Percentiles rank a stretch among this genome's conserved stretches.
Conservation (phyloP, 1,284 basidiomycete species). For the Phellopilus nigrolimitatus region DNA sequence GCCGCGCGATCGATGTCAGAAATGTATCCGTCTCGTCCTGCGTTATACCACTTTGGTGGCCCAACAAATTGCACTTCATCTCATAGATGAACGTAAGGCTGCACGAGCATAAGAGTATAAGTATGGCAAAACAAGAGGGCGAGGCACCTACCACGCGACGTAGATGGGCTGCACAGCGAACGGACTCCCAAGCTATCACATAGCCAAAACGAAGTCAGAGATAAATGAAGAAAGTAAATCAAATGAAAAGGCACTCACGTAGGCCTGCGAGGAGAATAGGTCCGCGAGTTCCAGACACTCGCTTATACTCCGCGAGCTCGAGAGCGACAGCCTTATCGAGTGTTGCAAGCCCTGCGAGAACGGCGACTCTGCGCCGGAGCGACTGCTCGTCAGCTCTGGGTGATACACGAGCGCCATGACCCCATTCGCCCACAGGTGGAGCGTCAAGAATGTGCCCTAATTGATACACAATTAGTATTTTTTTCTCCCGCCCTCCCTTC, state of each 20-base stretch:
- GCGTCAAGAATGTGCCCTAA: constrained; percentile 24
- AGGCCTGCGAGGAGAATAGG: constrained; percentile 28
- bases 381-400: constrained; percentile 34
- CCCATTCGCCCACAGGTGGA: constrained; percentile 33
- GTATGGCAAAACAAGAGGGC: neutral
- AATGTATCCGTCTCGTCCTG: constrained; percentile 25
- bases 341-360: constrained; percentile 33
- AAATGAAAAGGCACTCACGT: constrained; percentile 25
- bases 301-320: constrained; percentile 34
- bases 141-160: constrained; percentile 27
- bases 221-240: neutral
- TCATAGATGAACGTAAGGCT: constrained; percentile 37
- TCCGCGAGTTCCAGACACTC: constrained; percentile 36
- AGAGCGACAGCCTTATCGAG: constrained; percentile 33
- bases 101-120: neutral
- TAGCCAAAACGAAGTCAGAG: neutral
- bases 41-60: neutral
- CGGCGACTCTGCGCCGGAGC: constrained; percentile 35
- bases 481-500: neutral
- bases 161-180: constrained; percentile 32
- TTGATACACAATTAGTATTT: neutral
- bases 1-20: constrained; percentile 31
- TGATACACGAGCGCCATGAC: constrained; percentile 38
- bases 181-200: constrained; percentile 26
- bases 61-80: constrained; percentile 28